A percentile compares a stretch with the other conserved stretches of the same genome.
Conservation (phyloP, 345 rosid species). For the Populus alba region DNA sequence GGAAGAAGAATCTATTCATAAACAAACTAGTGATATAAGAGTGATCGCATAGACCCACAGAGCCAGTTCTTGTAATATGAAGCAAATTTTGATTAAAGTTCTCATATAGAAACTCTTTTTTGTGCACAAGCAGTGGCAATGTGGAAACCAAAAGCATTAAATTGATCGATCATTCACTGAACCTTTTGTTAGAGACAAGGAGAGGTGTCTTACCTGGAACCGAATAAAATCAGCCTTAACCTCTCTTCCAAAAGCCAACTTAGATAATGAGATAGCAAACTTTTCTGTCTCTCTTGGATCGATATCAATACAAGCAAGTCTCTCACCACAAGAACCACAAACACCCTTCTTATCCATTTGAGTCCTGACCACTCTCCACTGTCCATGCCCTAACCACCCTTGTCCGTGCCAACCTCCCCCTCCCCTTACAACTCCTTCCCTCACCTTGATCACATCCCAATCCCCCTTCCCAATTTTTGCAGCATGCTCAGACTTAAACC, state of each 20-base stretch:
- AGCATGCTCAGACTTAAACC: constrained; percentile 70
- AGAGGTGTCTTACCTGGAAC: constrained; percentile 53
- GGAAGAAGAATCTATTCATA: neutral
- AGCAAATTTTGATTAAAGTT: neutral
- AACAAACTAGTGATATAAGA: neutral
- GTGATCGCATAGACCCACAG: neutral
- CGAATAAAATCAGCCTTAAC: constrained; percentile 49
- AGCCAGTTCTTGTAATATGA: neutral
- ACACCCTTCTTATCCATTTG: constrained; percentile 65
- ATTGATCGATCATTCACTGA: neutral
- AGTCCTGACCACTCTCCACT: constrained; percentile 70
- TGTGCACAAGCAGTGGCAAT: neutral
- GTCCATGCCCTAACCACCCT: constrained; percentile 87
- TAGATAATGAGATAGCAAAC: constrained; percentile 63
- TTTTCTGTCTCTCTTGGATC: constrained; percentile 76
- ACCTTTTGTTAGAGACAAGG: neutral
- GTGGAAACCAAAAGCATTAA: neutral
- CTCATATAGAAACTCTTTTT: neutral
- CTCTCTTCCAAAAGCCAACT: constrained; percentile 66
- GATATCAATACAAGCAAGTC: constrained; percentile 89
- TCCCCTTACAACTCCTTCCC: constrained; percentile 56
- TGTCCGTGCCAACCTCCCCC: constrained; percentile 99
- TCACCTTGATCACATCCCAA: constrained; percentile 57
- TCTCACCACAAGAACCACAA: constrained; percentile 68
- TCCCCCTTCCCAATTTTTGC: constrained; percentile 49